Conservation (phyloP, 2,329 filamentous ascomycete genomes). For the Fusarium marasasianum region DNA sequence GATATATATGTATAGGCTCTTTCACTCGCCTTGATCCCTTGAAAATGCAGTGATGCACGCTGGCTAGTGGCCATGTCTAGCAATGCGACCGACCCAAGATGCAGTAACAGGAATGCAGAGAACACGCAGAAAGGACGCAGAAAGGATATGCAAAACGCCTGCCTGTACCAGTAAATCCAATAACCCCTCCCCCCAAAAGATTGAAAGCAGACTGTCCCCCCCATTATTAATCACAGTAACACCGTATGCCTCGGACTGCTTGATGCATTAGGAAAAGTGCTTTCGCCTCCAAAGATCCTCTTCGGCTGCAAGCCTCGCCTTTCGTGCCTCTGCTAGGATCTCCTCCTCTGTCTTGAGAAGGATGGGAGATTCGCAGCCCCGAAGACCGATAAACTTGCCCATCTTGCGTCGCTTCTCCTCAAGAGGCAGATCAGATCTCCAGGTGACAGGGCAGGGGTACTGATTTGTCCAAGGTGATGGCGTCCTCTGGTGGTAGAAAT, state of each 20-base stretch:
- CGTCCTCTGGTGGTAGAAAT: conserved; percentile 77
- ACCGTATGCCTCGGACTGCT: not conserved
- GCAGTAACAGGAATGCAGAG: conserved; percentile 13
- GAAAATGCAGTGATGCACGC: conserved; percentile 40
- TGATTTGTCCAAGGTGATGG: conserved; percentile 62
- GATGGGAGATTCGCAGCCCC: conserved; percentile 60
- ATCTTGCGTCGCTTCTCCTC: conserved; percentile 78
- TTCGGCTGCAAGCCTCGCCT: conserved; percentile 51
- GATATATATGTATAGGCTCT: conserved; percentile 16
- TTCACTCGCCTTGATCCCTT: conserved; percentile 26
- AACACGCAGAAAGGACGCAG: conserved; percentile 1
- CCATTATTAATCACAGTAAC: conserved; percentile 1
- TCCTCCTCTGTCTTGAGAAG: conserved; percentile 58
- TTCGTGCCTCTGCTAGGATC: conserved; percentile 55
- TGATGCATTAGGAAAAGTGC: conserved; percentile 43
- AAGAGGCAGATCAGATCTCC: conserved; percentile 62
- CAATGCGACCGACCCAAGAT: conserved; percentile 25
- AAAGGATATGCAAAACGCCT: conserved; percentile 9
- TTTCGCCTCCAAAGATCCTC: conserved; percentile 62
- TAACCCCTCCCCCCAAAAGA: not conserved
- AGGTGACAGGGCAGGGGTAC: conserved; percentile 76
- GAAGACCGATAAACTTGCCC: conserved; percentile 77
- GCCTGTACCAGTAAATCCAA: not conserved
- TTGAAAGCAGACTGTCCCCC: conserved; percentile 8
- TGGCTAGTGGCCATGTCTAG: conserved; percentile 29